Conservation (phyloP, 768 basidiomycete species). For the Mycena chlorophos region DNA sequence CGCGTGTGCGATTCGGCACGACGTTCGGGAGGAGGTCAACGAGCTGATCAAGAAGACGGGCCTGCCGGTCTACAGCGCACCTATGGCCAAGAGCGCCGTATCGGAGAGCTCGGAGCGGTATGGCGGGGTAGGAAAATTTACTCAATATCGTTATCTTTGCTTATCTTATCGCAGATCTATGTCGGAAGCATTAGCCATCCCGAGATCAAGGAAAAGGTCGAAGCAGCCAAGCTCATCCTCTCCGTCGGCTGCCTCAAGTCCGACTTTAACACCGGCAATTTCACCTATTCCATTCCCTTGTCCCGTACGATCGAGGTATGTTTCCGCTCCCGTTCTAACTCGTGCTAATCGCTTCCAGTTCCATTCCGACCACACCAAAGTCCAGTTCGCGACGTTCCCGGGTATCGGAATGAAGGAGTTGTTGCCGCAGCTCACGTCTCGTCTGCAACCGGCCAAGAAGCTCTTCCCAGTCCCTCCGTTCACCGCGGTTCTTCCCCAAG, state of each 20-base stretch:
- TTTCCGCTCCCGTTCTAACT: not conserved
- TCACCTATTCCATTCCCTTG: constrained; percentile 70
- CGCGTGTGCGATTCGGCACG: constrained; percentile 76
- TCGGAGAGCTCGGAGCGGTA: constrained; percentile 70
- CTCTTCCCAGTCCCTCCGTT: constrained; percentile 50
- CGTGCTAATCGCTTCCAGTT: constrained; percentile 43
- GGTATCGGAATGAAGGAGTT: constrained; percentile 75
- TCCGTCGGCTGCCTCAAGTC: constrained; percentile 70
- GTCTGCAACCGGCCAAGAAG: constrained; percentile 43
- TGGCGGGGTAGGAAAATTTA: constrained; percentile 63
- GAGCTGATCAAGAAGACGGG: constrained; percentile 64
- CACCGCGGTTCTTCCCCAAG: constrained; percentile 47
- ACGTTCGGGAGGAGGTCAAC: constrained; percentile 59
- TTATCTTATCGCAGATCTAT: constrained; percentile 54
- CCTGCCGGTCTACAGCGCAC: constrained; percentile 72
- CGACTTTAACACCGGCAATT: constrained; percentile 90
- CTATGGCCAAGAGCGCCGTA: constrained; percentile 83
- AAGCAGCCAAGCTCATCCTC: constrained; percentile 71
- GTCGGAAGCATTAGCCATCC: constrained; percentile 71
- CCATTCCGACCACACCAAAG: constrained; percentile 71
- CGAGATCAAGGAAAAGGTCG: constrained; percentile 67
- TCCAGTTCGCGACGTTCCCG: constrained; percentile 64
- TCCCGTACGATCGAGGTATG: constrained; percentile 62
- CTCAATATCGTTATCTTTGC: not conserved
- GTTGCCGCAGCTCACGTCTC: constrained; percentile 68